Evolutionary conservation across 805 yeast genomes (phyloP).

Genomic region (Zygosaccharomyces bisporus): DNA sequence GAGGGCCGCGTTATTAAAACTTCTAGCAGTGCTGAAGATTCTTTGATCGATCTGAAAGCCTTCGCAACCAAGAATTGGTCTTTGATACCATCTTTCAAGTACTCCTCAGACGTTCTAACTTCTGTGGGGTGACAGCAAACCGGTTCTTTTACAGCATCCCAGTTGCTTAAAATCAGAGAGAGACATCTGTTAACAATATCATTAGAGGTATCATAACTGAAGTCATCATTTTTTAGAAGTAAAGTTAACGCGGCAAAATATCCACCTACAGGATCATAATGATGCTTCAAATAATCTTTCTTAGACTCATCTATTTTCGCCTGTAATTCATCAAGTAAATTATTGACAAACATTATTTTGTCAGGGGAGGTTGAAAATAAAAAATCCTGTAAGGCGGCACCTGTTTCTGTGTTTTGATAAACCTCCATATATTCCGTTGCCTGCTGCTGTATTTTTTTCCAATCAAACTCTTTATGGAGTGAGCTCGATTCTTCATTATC

Average conservation of each 20-base stretch:
- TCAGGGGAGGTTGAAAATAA: conserved; percentile 38
- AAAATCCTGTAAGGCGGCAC: conserved; percentile 62
- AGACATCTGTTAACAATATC: conserved; percentile 12
- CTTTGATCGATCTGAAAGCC: conserved; percentile 82
- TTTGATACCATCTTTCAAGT: conserved; percentile 38
- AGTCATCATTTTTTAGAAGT: conserved; percentile 37
- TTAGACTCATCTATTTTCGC: conserved; percentile 36
- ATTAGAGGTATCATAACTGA: not conserved
- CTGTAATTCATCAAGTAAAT: conserved; percentile 37
- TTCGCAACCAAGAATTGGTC: conserved; percentile 56
- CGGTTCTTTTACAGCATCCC: conserved; percentile 40
- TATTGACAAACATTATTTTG: conserved; percentile 30
- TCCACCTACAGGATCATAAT: conserved; percentile 62
- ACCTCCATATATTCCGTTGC: conserved; percentile 41
- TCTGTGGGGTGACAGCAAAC: conserved; percentile 70
- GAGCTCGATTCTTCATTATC: conserved; percentile 10
- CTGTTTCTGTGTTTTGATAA: conserved; percentile 69
- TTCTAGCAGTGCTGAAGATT: conserved; percentile 56
- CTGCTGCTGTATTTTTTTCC: conserved; percentile 19
- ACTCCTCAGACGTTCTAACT: conserved; percentile 51
- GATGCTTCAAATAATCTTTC: conserved; percentile 41
- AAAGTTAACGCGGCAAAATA: conserved; percentile 55
- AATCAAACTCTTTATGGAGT: conserved; percentile 8
- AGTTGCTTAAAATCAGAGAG: conserved; percentile 20
- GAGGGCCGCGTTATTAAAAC: conserved; percentile 39